Base-by-base conservation (phyloP, 2,329 filamentous ascomycete genomes). In the Fusarium sp. region DNA sequence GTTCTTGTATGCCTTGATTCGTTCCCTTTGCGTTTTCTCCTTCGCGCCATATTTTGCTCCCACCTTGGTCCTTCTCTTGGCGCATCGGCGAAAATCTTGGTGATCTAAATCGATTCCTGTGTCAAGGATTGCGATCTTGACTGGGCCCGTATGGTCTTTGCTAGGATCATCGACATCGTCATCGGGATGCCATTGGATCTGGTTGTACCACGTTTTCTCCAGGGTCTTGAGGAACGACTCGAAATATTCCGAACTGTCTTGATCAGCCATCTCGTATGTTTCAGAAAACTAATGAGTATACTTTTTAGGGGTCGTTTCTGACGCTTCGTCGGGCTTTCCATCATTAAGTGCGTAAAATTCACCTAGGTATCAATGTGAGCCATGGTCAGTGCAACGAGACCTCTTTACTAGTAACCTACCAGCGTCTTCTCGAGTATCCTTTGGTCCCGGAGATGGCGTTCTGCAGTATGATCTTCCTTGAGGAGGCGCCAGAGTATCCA, bases 81-180 rank as follows among this genome's bases (percentile, higher is more conserved):
- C 60, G 10, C 46, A 54, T 15, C 46, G 42, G 10, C 10, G 11
- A 29, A 63, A 66, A 39, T 66, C 63, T 17, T 36, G 49, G 13
- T 64, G 63, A 10, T 25, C 18, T 15, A 64, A 33, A 31, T 61
- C 63, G 17, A 66, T 64, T n/a, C 63, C 63, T 11, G 63, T 64
- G 37, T 66, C 63, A 6, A 66, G 60, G 27, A 66, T 64, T 9
- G 60, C 63, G 3, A 66, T 57, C 39, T 61, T 64, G 6, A 66
- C 63, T 23, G 63, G 63, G 17, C 51, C 63, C 11, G 63, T 27
- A 51, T 55, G 57, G 13, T 64, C 46, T 31, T 36, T 41, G 5
- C 50, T 27, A 21, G 43, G 41, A 33, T 43, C 33, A 3, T 35
- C 41, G 5, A 40, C 21, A 33, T 66, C 60, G 9, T 66, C 63